Conservation (phyloP, 2,329 filamentous ascomycete genomes). For the Apiospora kogelbergensis region DNA sequence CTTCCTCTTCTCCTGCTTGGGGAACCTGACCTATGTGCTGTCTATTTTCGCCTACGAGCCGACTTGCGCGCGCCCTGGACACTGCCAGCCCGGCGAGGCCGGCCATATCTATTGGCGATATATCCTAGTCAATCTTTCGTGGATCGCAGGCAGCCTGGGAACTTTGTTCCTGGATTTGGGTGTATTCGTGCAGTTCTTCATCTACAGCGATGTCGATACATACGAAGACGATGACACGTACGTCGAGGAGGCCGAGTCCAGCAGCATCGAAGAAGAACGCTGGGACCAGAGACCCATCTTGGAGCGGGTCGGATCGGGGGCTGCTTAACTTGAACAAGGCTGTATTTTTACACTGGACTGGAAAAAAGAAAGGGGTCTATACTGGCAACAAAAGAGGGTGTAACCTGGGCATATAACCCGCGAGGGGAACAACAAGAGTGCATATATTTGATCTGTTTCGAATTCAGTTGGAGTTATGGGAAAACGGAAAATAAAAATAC, state of each 20-base stretch:
- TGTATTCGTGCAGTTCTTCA: constrained; percentile 89
- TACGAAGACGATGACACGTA: constrained; percentile 28
- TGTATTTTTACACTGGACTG: background rate
- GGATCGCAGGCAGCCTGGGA: constrained; percentile 86
- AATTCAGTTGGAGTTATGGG: background rate
- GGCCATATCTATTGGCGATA: constrained; percentile 71
- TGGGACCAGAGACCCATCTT: constrained; percentile 32
- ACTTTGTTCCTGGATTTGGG: constrained; percentile 81
- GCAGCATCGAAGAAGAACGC: constrained; percentile 21
- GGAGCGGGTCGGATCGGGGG: constrained; percentile 25
- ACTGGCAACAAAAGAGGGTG: background rate
- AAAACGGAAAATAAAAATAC: background rate
- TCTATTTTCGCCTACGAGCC: constrained; percentile 91
- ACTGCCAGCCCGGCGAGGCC: constrained; percentile 67
- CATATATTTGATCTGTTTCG: background rate
- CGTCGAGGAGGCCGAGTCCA: constrained; percentile 30
- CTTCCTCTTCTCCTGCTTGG: constrained; percentile 94
- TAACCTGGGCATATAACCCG: background rate
- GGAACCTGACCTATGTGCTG: constrained; percentile 90
- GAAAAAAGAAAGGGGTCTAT: background rate
- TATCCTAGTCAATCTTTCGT: constrained; percentile 85
- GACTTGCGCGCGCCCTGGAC: constrained; percentile 50
- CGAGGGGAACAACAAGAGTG: background rate
- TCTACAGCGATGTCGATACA: constrained; percentile 60
- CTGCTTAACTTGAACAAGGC: background rate